Evolutionary conservation across 306 rosid species (phyloP).

Genomic region (Acacia confusa): DNA sequence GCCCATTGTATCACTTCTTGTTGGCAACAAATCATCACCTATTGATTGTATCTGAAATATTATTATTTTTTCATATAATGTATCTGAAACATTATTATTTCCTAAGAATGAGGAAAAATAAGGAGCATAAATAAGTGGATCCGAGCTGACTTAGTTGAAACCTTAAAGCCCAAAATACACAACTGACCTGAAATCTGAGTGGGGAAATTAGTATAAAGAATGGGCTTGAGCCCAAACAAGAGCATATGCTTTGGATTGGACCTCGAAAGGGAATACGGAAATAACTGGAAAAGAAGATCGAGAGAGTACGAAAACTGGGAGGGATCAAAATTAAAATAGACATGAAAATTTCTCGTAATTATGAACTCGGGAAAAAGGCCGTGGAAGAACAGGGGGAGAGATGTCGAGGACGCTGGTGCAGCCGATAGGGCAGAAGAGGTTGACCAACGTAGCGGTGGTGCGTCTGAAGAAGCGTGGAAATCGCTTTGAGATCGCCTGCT

Average conservation of each 20-base stretch:
- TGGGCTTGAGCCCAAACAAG: background rate
- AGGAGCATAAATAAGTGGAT: background rate
- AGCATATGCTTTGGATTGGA: background rate
- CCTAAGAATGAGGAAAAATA: no score
- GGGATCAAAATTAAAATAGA: background rate
- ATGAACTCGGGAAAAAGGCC: background rate
- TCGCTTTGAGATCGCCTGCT: conserved; percentile 94
- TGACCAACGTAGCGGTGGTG: conserved; percentile 92
- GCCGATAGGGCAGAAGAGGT: conserved; percentile 92
- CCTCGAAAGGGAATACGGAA: background rate
- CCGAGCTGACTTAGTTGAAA: no score
- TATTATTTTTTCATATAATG: no score
- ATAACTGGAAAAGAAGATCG: background rate
- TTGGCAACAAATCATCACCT: no score
- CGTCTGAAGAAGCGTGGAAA: conserved; percentile 80
- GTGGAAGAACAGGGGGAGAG: background rate
- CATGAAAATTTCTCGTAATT: background rate
- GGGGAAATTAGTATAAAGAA: background rate
- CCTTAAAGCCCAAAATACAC: background rate
- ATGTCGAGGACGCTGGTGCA: conserved; percentile 77
- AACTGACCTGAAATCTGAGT: background rate
- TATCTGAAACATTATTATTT: no score
- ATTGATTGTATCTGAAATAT: no score
- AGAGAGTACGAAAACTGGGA: background rate
- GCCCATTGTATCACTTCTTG: no score